Evolutionary conservation across 352 stramenopile genomes (phyloP).

Genomic region (Aphanomyces cochlioides): DNA sequence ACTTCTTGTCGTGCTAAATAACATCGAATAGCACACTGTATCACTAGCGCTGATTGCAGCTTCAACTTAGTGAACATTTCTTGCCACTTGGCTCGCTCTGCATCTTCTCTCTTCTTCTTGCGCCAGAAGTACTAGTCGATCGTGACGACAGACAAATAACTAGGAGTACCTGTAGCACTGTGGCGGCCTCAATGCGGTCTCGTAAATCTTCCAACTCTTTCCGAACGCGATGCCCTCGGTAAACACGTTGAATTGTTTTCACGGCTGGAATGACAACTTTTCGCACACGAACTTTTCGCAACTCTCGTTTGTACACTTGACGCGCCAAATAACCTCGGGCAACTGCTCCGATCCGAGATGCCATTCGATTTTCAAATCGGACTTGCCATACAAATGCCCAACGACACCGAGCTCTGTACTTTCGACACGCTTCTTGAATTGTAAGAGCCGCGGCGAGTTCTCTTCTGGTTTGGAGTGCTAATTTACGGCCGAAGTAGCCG

Average conservation of each 20-base stretch:
- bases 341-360: slow-evolving; percentile 56
- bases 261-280: slow-evolving; percentile 48
- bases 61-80: neutral
- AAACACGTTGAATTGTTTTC: slow-evolving; percentile 60
- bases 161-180: slow-evolving; percentile 49
- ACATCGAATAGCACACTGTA: slow-evolving; percentile 64
- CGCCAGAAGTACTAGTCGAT: slow-evolving; percentile 23
- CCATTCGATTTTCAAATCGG: slow-evolving; percentile 51
- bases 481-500: slow-evolving; percentile 50
- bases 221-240: slow-evolving; percentile 56
- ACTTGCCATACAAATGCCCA: slow-evolving; percentile 35
- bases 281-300: slow-evolving; percentile 41
- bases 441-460: slow-evolving; percentile 36
- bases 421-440: slow-evolving; percentile 58
- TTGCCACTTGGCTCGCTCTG: slow-evolving; percentile 4
- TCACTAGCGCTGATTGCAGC: slow-evolving; percentile 32
- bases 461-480: slow-evolving; percentile 37
- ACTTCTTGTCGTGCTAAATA: slow-evolving; percentile 48
- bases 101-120: neutral
- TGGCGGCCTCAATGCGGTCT: slow-evolving; percentile 60
- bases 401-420: slow-evolving; percentile 42
- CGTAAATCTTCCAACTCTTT: slow-evolving; percentile 49
- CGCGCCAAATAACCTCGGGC: slow-evolving; percentile 55
- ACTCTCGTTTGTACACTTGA: slow-evolving; percentile 53
- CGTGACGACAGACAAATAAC: neutral